Percentiles rank a stretch among this genome's conserved stretches.
These are phyloP conservation scores for Blastobotrys arbuscula DNA, from an alignment of 1,139 yeast genomes.

Conservation along the genomic window DNA sequence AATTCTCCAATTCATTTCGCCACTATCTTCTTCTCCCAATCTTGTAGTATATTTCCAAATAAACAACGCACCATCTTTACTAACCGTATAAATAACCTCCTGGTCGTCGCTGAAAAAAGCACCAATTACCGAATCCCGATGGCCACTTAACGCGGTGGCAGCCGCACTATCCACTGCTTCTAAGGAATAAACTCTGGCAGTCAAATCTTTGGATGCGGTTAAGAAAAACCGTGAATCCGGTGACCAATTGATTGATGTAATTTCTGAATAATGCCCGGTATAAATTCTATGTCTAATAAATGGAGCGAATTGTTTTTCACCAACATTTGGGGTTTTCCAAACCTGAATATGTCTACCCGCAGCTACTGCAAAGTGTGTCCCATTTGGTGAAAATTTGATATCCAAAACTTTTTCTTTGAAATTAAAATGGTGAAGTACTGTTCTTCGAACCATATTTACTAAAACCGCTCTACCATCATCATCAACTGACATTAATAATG, in stretches of 20 bases:
- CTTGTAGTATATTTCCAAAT: slow-evolving; percentile 78
- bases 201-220: slow-evolving; percentile 84
- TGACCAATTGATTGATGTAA: slow-evolving; percentile 80
- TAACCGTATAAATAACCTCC: slow-evolving; percentile 82
- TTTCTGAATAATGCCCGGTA: slow-evolving; percentile 88
- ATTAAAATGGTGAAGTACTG: slow-evolving; percentile 92
- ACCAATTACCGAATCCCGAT: slow-evolving; percentile 76
- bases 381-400: slow-evolving; percentile 83
- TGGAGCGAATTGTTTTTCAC: slow-evolving; percentile 86
- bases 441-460: slow-evolving; percentile 75
- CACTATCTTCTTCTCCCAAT: slow-evolving; percentile 40
- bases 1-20: slow-evolving; percentile 60
- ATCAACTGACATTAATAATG: slow-evolving; percentile 79
- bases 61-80: slow-evolving; percentile 92
- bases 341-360: slow-evolving; percentile 79
- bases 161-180: slow-evolving; percentile 70
- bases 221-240: slow-evolving; percentile 81
- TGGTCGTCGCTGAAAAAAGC: slow-evolving; percentile 85
- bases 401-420: slow-evolving; percentile 75
- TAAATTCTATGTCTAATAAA: slow-evolving; percentile 85
- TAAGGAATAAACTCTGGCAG: slow-evolving; percentile 80
- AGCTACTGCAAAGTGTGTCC: slow-evolving; percentile 80
- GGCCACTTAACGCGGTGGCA: slow-evolving; percentile 86
- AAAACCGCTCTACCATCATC: slow-evolving; percentile 86
- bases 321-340: slow-evolving; percentile 83